Conservation (phyloP, 108 stramenopile species). For the Heterococcus sp. region DNA sequence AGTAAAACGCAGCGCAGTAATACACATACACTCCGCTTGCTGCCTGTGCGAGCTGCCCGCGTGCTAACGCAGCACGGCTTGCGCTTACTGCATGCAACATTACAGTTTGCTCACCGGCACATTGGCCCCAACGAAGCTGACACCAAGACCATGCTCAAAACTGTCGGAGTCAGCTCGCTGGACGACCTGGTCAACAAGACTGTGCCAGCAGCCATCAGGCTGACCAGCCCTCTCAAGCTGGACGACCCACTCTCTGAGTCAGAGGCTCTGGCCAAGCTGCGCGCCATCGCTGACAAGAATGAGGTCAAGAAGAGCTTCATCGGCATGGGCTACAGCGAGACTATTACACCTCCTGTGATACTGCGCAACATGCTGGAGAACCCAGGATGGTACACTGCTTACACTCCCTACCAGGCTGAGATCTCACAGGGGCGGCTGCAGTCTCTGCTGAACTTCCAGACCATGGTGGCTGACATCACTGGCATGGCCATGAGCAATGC, state of each 20-base stretch:
- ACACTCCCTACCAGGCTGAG: constrained; percentile 99
- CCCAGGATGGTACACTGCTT: constrained; percentile 97
- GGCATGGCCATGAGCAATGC: constrained; percentile 93
- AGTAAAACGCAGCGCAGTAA: not conserved
- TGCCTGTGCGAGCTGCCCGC: not conserved
- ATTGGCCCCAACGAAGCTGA: constrained; percentile 79
- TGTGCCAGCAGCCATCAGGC: constrained; percentile 82
- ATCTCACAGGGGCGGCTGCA: constrained; percentile 98
- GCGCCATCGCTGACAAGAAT: constrained; percentile 63
- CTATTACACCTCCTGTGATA: constrained; percentile 86
- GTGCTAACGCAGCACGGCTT: not conserved
- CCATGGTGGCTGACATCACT: constrained; percentile 93
- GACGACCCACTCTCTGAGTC: constrained; percentile 79
- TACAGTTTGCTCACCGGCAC: constrained; percentile 57
- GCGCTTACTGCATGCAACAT: not conserved
- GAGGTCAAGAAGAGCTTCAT: constrained; percentile 93
- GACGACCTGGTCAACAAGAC: constrained; percentile 82
- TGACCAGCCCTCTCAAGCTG: constrained; percentile 65
- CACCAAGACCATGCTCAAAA: constrained; percentile 73
- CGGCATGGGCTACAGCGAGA: constrained; percentile 96
- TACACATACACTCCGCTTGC: too few relatives aligned
- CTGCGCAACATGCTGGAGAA: constrained; percentile 97
- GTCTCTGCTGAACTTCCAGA: constrained; percentile 98
- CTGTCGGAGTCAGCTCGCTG: constrained; percentile 77
- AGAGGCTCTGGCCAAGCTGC: constrained; percentile 76